Conservation (phyloP, 2,329 filamentous ascomycete genomes). For the Coleophoma cylindrospora region DNA sequence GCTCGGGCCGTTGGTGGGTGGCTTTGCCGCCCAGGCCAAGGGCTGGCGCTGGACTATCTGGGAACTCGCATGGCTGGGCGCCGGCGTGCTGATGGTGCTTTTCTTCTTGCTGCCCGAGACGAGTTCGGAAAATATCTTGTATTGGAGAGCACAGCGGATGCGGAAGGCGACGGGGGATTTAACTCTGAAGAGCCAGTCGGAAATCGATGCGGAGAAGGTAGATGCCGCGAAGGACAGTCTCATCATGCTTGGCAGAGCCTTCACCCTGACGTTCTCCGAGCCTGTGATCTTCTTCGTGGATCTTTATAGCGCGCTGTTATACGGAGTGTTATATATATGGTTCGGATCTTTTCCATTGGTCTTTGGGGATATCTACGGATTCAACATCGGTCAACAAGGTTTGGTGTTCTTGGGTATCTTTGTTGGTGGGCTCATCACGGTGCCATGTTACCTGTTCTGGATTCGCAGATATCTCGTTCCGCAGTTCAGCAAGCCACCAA, state of each 20-base stretch:
- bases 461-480: slow-evolving; percentile 36
- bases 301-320: slow-evolving; percentile 53
- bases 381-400: slow-evolving; percentile 49
- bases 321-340: slow-evolving; percentile 54
- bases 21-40: slow-evolving; percentile 49
- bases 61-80: slow-evolving; percentile 55
- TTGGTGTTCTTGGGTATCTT: slow-evolving; percentile 54
- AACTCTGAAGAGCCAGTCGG: slow-evolving; percentile 52
- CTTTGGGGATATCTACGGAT: slow-evolving; percentile 50
- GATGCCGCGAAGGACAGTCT: slow-evolving; percentile 43
- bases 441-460: slow-evolving; percentile 34
- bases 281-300: slow-evolving; percentile 57
- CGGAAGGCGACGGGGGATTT: slow-evolving; percentile 50
- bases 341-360: slow-evolving; percentile 61
- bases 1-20: slow-evolving; percentile 53
- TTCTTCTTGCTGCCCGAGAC: slow-evolving; percentile 60
- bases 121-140: slow-evolving; percentile 48
- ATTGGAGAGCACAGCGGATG: slow-evolving; percentile 50
- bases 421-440: slow-evolving; percentile 44
- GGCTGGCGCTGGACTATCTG: slow-evolving; percentile 58
- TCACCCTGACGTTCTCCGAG: slow-evolving; percentile 51
- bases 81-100: slow-evolving; percentile 50
- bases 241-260: slow-evolving; percentile 36
- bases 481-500: slow-evolving; percentile 37
- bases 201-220: slow-evolving; percentile 48